Percentiles rank a stretch among this genome's conserved stretches.
phyloP scores from a whole-genome alignment of 2,329 filamentous ascomycete species.

The Fusarium sulawesiense region DNA sequence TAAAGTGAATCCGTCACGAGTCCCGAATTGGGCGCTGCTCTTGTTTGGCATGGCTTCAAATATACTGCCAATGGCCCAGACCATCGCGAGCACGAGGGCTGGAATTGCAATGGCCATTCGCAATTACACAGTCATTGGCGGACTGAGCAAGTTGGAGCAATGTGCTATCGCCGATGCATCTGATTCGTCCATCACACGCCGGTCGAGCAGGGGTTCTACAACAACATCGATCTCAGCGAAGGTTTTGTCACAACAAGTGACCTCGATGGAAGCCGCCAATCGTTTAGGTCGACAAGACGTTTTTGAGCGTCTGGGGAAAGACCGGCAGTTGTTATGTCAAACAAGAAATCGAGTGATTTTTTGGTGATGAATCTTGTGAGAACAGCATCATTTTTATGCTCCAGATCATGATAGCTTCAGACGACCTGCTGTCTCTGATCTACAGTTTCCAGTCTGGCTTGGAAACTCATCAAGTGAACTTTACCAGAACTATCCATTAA shows the following conservation, averaged over 20 bases:
- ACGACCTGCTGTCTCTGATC: background rate
- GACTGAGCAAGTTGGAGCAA: constrained; percentile 38
- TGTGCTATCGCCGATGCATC: constrained; percentile 41
- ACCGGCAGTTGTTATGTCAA: constrained; percentile 2
- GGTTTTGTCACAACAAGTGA: constrained; percentile 10
- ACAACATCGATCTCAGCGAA: constrained; percentile 30
- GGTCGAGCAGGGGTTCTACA: constrained; percentile 23
- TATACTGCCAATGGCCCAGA: constrained; percentile 40
- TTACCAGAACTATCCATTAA: background rate
- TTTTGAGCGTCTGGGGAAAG: background rate
- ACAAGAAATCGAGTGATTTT: constrained; percentile 27
- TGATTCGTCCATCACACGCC: constrained; percentile 38
- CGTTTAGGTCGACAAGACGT: constrained; percentile 21
- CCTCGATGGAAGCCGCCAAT: constrained; percentile 16
- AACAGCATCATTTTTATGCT: background rate
- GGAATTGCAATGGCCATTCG: constrained; percentile 39
- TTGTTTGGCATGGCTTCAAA: constrained; percentile 1
- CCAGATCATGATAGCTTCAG: background rate
- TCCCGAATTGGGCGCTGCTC: background rate
- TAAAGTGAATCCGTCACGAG: constrained; percentile 20
- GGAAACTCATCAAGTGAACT: background rate
- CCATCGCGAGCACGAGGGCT: constrained; percentile 37
- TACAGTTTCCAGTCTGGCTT: background rate
- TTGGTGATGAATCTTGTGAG: background rate
- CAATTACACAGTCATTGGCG: constrained; percentile 13